Evolutionary conservation across 805 yeast species (phyloP).

Genomic region (Schwanniomyces yamadae): DNA sequence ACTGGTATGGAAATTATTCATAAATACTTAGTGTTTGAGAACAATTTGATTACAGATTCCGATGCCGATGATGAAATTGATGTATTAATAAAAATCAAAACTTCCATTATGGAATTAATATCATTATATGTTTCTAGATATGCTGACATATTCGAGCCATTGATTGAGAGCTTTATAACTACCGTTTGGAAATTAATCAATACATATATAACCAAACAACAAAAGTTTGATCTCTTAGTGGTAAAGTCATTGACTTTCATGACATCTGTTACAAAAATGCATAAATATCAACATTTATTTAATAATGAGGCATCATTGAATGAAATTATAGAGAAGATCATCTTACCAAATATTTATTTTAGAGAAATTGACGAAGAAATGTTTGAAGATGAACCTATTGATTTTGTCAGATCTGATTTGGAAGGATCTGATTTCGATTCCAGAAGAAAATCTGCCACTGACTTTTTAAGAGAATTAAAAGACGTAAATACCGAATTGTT

Average conservation of each 20-base stretch:
- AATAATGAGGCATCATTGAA: conserved; percentile 57
- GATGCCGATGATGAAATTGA: conserved; percentile 71
- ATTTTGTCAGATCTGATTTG: conserved; percentile 84
- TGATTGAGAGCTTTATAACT: conserved; percentile 75
- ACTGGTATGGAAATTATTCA: conserved; percentile 79
- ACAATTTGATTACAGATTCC: conserved; percentile 51
- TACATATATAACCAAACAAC: conserved; percentile 61
- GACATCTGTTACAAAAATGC: conserved; percentile 74
- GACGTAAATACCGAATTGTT: conserved; percentile 71
- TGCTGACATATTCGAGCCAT: conserved; percentile 84
- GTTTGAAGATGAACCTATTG: conserved; percentile 97
- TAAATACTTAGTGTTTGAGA: conserved; percentile 67
- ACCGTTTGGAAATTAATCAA: conserved; percentile 75
- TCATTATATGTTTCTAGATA: conserved; percentile 87
- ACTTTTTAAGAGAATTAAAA: conserved; percentile 82
- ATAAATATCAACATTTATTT: conserved; percentile 65
- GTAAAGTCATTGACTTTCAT: conserved; percentile 78
- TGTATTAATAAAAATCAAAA: conserved; percentile 65
- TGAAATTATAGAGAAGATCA: conserved; percentile 77
- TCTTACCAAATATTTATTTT: conserved; percentile 83
- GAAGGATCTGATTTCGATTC: conserved; percentile 95
- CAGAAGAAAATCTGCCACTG: conserved; percentile 90
- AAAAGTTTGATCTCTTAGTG: conserved; percentile 80
- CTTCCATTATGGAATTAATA: conserved; percentile 80
- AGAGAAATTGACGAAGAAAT: conserved; percentile 88